Percentiles rank a stretch among this genome's conserved stretches.
Conservation (phyloP, 2,329 filamentous ascomycete species). For the Diaporthe australafricana region DNA sequence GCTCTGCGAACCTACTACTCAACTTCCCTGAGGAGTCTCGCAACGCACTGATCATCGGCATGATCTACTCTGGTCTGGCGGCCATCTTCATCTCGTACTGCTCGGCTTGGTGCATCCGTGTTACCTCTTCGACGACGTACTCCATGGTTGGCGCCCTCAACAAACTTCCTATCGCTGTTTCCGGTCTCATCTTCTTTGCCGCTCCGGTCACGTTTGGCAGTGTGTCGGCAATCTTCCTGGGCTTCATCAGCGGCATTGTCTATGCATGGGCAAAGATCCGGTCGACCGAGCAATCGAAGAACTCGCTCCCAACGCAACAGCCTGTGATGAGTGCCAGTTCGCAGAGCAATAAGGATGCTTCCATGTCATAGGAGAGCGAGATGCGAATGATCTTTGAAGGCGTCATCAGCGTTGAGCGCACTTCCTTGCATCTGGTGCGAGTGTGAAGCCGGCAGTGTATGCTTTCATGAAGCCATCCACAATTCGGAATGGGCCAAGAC, state of each 20-base stretch:
- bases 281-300: slow-evolving; percentile 76
- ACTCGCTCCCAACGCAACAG: slow-evolving; percentile 75
- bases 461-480: background rate
- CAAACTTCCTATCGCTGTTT: slow-evolving; percentile 95
- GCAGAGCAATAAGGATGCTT: slow-evolving; percentile 87
- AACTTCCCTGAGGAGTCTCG: slow-evolving; percentile 91
- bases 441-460: background rate
- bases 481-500: slow-evolving; percentile 1
- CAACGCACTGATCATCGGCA: slow-evolving; percentile 84
- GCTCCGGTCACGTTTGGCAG: slow-evolving; percentile 93
- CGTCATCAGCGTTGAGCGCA: background rate
- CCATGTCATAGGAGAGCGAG: slow-evolving; percentile 69
- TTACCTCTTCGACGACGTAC: slow-evolving; percentile 97
- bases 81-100: slow-evolving; percentile 99
- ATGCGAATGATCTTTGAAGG: background rate
- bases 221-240: slow-evolving; percentile 89
- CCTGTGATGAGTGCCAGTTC: slow-evolving; percentile 88
- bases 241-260: slow-evolving; percentile 92
- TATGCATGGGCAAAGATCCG: slow-evolving; percentile 89
- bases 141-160: slow-evolving; percentile 98
- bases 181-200: slow-evolving; percentile 93
- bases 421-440: background rate
- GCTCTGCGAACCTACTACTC: slow-evolving; percentile 79
- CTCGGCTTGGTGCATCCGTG: slow-evolving; percentile 97
- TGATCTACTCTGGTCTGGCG: slow-evolving; percentile 92